Evolutionary conservation across 2,329 filamentous ascomycete genomes (phyloP), one percentile per base, ranked within the genome.

Genomic region (Botrytis galanthina): DNA sequence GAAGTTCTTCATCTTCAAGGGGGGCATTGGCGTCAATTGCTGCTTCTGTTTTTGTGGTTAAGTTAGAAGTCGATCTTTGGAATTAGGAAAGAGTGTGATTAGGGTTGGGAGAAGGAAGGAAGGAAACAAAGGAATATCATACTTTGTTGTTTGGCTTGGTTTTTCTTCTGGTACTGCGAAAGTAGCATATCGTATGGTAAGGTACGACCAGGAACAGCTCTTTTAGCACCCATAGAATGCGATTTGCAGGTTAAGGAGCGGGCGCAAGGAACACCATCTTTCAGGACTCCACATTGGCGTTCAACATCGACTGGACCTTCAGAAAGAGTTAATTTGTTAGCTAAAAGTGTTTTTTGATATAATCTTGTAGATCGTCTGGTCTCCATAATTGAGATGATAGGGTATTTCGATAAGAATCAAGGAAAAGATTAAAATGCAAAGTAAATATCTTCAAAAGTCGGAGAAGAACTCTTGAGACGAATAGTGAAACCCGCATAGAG

Each of bases 111-210:
- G 16, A 44, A 44, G 20, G 39, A 60, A 60, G 64, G 20, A 57
- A 74, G 67, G 54, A 60, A 59, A 66, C 72, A 66, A 72, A 42
- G 26, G 42, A 42, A 48, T 61, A 32, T 87, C 91, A 84, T 86
- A 95, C 93, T 97, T 83, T 98, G 96, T 84, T 97, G 93, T 80
- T 97, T 97, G 35, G 96, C 96, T 82, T 98, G 96, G 79, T 99
- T 99, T 86, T 98, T 98, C 87, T 98, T 98, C 82, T 96, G 93
- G 80, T 96, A 96, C 12, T 92, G 91, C 22, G 92, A 91, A 54
- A 98, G 87, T 57, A 98, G 85, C 91, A 97, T 96, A 82, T 97
- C 94, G 80, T 98, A 98, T 1, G 95, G 95, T 74, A 97, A 84
- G 62, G 93, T 96, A 75, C 95, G 88, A 0, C 95, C 95, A 8